Conservation (phyloP, 1,284 basidiomycete species). For the Microbotryum intermedium region DNA sequence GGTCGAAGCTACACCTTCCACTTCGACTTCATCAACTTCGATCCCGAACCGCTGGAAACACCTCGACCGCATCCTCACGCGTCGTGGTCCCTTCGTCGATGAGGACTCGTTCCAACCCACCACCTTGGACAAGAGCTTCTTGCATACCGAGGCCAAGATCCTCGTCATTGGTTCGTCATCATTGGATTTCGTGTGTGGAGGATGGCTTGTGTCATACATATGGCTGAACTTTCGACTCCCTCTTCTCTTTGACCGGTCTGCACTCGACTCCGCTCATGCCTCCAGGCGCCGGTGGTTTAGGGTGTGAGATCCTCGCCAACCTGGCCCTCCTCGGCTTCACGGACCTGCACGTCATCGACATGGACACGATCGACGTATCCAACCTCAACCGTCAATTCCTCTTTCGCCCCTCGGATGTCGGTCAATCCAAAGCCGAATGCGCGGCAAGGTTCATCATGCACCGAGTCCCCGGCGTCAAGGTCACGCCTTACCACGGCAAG, state of each 20-base stretch:
- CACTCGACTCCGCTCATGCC: too few species aligned
- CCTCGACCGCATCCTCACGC: conserved; percentile 20
- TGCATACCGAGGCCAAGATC: conserved; percentile 77
- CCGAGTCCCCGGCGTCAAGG: conserved; percentile 82
- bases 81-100: conserved; percentile 20
- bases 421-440: conserved; percentile 82
- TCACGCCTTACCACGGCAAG: conserved; percentile 92
- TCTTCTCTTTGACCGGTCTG: too few species aligned
- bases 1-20: neutral
- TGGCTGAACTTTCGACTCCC: too few species aligned
- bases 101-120: conserved; percentile 20
- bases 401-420: conserved; percentile 87
- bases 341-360: conserved; percentile 98
- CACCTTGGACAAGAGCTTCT: conserved; percentile 45
- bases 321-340: conserved; percentile 89
- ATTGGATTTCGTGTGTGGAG: too few species aligned
- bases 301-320: conserved; percentile 91
- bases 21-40: neutral
- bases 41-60: conserved; percentile 10
- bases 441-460: conserved; percentile 95
- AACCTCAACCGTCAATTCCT: conserved; percentile 98
- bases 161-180: conserved; percentile 77
- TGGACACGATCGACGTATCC: conserved; percentile 99
- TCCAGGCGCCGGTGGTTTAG: conserved; percentile 72
- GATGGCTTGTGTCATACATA: too few species aligned